These are phyloP conservation scores for Aspergillus conjunctus DNA, from an alignment of 495 filamentous ascomycete species.

Conservation along the genomic window DNA sequence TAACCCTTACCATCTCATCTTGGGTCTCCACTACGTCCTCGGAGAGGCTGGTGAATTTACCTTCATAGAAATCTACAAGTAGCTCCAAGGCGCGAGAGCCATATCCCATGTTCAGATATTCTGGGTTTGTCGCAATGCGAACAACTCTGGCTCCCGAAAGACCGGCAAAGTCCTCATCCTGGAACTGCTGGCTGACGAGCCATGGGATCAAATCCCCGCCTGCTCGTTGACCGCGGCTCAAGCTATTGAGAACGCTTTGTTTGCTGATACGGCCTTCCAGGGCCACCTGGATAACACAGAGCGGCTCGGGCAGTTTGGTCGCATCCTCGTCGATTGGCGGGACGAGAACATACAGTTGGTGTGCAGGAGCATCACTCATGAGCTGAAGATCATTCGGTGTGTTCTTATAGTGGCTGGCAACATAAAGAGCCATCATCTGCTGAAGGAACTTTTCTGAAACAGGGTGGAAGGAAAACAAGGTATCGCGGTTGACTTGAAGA, in stretches of 20 bases:
- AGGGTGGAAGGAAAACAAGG: conserved; percentile 95
- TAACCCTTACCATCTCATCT: conserved; percentile 73
- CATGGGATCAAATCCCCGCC: conserved; percentile 97
- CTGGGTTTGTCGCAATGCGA: conserved; percentile 94
- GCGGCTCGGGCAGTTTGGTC: conserved; percentile 82
- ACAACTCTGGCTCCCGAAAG: conserved; percentile 91
- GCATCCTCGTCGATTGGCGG: conserved; percentile 79
- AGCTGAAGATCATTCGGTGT: conserved; percentile 96
- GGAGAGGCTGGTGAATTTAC: conserved; percentile 82
- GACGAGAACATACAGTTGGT: conserved; percentile 94
- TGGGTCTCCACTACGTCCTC: conserved; percentile 55
- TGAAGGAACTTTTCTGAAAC: conserved; percentile 97
- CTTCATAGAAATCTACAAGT: conserved; percentile 89
- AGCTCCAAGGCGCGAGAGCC: conserved; percentile 85
- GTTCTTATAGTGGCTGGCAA: conserved; percentile 99
- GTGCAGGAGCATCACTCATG: conserved; percentile 96
- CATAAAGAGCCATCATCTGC: conserved; percentile 96
- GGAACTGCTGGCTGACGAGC: conserved; percentile 97
- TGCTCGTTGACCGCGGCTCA: conserved; percentile 86
- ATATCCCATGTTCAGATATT: conserved; percentile 93
- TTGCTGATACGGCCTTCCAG: conserved; percentile 94
- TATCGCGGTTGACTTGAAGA: conserved; percentile 92
- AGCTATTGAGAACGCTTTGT: conserved; percentile 83
- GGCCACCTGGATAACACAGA: conserved; percentile 93
- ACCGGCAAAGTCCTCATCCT: conserved; percentile 94